Base-by-base conservation (phyloP, 805 yeast species). In the Candida gorgasii region DNA sequence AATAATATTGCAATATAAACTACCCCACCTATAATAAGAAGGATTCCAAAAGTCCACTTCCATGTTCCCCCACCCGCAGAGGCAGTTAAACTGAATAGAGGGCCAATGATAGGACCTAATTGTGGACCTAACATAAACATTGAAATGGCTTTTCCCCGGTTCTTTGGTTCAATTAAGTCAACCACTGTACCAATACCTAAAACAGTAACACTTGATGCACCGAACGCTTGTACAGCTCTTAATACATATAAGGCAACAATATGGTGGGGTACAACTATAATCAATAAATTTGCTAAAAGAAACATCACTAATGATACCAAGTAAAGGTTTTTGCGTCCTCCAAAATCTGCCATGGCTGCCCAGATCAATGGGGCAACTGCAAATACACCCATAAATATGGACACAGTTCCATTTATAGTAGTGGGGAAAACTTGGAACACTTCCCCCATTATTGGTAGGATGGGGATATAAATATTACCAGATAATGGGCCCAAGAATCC, bases 401-500 rank as follows among this genome's bases (percentile, higher is more conserved):
- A 75, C 0, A 78, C 80, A 0, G 84, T 77, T 2, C 79, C 79
- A 56, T 78, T 76, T 27, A 78, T 73, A 0, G 68, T 54, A 0
- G 78, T 61, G 2, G 66, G 56, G 2, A 75, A 67, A 1, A 67
- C 67, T 8, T 62, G 29, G 44, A 75, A 77, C 0, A 62, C 70
- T 2, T 55, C 50, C 47, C 72, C 67, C 17, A 77, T 52, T 6
- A 68, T 57, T 2, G 80, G 81, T 6, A 78, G 48, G 2, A 80
- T 63, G 4, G 84, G 83, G 24, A 79, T 74, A 50, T 78, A 79
- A 17, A 79, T 76, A 46, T 78, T 79, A 2, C 82, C 83, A 8
- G 80, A 65, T 37, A 77, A 59, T 0, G 84, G 84, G 0, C 84
- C 84, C 40, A 78, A 49, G 45, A 76, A 75, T 1, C 82, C 82